phyloP scores from a whole-genome alignment of 176 grass and related monocot species.

The Musa troglodytarum region DNA sequence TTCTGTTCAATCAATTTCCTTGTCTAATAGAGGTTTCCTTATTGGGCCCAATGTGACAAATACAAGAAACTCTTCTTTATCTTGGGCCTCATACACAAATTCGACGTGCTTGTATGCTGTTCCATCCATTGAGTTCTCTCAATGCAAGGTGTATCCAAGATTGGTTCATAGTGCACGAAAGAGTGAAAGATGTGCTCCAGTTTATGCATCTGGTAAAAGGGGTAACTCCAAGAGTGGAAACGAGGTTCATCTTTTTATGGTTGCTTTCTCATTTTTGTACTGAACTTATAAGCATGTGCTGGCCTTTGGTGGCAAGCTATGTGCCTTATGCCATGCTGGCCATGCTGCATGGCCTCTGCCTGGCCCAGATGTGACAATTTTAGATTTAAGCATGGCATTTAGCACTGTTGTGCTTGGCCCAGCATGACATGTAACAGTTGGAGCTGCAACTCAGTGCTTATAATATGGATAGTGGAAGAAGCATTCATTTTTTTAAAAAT shows the following conservation, averaged over 20 bases:
- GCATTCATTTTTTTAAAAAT: background rate
- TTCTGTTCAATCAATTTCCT: background rate
- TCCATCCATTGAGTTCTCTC: background rate
- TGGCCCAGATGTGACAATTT: no score
- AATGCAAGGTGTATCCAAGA: background rate
- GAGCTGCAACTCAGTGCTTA: background rate
- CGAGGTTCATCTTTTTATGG: background rate
- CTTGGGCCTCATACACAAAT: background rate
- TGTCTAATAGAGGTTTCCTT: background rate
- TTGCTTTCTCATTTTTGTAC: no score
- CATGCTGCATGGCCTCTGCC: background rate
- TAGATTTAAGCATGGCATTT: background rate
- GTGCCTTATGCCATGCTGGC: background rate
- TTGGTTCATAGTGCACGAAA: constrained; percentile 1
- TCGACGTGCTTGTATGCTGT: background rate
- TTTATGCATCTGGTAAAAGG: constrained; percentile 1
- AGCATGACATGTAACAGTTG: background rate
- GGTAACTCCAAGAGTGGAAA: background rate
- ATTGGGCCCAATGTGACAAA: background rate
- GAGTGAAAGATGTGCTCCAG: background rate
- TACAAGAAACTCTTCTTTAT: constrained; percentile 3
- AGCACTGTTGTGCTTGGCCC: background rate
- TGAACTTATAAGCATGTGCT: no score
- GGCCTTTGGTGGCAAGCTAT: background rate
- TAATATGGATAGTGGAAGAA: background rate